Evolutionary conservation across 208 protist species (phyloP).

Genomic region (Leishmania guyanensis): DNA sequence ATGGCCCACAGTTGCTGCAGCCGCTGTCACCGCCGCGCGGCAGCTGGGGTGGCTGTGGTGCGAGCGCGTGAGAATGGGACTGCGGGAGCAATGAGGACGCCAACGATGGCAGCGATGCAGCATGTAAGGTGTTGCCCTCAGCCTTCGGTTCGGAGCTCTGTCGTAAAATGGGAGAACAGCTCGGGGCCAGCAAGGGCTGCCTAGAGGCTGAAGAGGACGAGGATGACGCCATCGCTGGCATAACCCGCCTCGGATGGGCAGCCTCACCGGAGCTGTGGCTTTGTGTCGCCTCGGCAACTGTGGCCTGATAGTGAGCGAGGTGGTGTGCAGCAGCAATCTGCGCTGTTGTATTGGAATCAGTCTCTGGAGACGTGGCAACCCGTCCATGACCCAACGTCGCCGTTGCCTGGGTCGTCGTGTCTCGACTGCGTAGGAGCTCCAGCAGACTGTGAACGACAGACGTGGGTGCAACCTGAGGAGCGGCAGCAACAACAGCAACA

Average conservation of each 20-base stretch:
- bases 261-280: neutral
- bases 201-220: neutral
- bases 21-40: neutral
- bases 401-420: neutral
- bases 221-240: conserved; percentile 3
- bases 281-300: neutral
- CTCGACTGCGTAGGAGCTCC: conserved; percentile 13
- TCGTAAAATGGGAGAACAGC: neutral
- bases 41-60: neutral
- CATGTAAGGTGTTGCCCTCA: neutral
- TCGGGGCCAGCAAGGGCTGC: neutral
- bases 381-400: neutral
- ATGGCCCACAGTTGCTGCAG: neutral
- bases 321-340: neutral
- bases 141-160: neutral
- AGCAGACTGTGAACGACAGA: conserved; percentile 10
- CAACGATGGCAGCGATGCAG: conserved; percentile 6
- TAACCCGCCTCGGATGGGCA: neutral
- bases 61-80: neutral
- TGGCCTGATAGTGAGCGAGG: neutral
- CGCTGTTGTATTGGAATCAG: neutral
- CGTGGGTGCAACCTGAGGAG: neutral
- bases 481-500: neutral
- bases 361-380: neutral
- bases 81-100: neutral